phyloP scores from a whole-genome alignment of 2,329 filamentous ascomycete genomes.

The Pseudogymnoascus sp. region DNA sequence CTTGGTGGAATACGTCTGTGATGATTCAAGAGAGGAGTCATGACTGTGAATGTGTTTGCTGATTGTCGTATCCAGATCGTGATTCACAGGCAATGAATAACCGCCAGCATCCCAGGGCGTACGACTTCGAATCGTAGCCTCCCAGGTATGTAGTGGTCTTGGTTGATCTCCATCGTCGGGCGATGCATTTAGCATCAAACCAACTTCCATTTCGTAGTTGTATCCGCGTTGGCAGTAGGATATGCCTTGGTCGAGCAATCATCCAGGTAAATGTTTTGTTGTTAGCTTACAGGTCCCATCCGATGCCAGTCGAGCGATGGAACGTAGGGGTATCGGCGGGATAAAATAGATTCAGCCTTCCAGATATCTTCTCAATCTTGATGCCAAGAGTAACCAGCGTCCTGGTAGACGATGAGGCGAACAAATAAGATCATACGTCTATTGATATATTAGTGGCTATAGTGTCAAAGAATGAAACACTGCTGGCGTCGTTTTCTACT shows the following conservation, averaged over 20 bases:
- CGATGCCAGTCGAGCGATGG: not conserved
- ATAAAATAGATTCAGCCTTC: not conserved
- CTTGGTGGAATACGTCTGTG: slow-evolving; percentile 15
- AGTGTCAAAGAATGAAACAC: slow-evolving; percentile 1
- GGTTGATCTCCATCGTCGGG: slow-evolving; percentile 25
- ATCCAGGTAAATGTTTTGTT: not conserved
- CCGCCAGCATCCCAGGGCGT: slow-evolving; percentile 31
- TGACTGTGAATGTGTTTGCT: not conserved
- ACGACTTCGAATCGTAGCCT: slow-evolving; percentile 22
- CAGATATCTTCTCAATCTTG: not conserved
- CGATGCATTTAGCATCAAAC: slow-evolving; percentile 27
- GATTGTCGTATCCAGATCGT: slow-evolving; percentile 13
- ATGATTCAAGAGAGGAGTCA: slow-evolving; percentile 11
- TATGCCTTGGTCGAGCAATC: not conserved
- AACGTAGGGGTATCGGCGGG: not conserved
- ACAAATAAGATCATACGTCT: not conserved
- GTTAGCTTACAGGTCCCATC: not conserved
- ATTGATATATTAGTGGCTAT: not conserved
- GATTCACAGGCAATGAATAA: slow-evolving; percentile 29
- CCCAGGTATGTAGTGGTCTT: slow-evolving; percentile 13
- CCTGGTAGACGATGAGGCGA: not conserved
- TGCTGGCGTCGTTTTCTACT: not conserved
- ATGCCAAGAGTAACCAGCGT: not conserved
- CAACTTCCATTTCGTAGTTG: slow-evolving; percentile 27
- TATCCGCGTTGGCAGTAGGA: not conserved